Evolutionary conservation across 768 basidiomycete species (phyloP).

Genomic region (Pleurotus ostreatus): DNA sequence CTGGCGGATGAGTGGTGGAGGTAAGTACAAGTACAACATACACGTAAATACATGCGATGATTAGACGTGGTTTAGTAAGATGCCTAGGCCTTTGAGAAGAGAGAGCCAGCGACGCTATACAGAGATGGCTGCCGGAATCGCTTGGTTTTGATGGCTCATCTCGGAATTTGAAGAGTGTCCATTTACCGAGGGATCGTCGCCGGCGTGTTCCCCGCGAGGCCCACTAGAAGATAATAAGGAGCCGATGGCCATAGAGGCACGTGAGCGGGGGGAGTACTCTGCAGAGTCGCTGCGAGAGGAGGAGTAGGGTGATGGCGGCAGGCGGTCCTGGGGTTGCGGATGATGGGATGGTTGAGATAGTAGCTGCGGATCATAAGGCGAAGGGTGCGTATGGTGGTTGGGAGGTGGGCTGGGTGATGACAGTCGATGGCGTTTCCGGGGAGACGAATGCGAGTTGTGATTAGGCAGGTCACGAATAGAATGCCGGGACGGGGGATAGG

Average conservation of each 20-base stretch:
- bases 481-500: slow-evolving; percentile 25
- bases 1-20: neutral
- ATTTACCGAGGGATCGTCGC: slow-evolving; percentile 23
- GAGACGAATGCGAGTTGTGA: slow-evolving; percentile 27
- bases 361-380: slow-evolving; percentile 28
- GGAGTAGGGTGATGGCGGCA: slow-evolving; percentile 73
- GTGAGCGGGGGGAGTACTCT: slow-evolving; percentile 67
- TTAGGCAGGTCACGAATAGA: slow-evolving; percentile 30
- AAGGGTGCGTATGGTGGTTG: slow-evolving; percentile 19
- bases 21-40: slow-evolving; percentile 5
- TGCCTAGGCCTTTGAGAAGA: neutral
- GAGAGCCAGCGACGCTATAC: neutral
- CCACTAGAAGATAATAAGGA: slow-evolving; percentile 53
- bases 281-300: slow-evolving; percentile 66
- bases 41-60: neutral
- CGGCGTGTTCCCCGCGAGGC: slow-evolving; percentile 30
- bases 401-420: slow-evolving; percentile 48
- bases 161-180: slow-evolving; percentile 2
- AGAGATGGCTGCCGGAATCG: neutral
- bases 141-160: neutral
- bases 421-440: slow-evolving; percentile 60
- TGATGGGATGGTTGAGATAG: slow-evolving; percentile 29
- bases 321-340: slow-evolving; percentile 36
- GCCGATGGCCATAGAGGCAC: slow-evolving; percentile 78
- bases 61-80: neutral